Evolutionary conservation across 257 asterid species (phyloP), one percentile per base, ranked within the genome.

Genomic region (Ilex aquifolium): DNA sequence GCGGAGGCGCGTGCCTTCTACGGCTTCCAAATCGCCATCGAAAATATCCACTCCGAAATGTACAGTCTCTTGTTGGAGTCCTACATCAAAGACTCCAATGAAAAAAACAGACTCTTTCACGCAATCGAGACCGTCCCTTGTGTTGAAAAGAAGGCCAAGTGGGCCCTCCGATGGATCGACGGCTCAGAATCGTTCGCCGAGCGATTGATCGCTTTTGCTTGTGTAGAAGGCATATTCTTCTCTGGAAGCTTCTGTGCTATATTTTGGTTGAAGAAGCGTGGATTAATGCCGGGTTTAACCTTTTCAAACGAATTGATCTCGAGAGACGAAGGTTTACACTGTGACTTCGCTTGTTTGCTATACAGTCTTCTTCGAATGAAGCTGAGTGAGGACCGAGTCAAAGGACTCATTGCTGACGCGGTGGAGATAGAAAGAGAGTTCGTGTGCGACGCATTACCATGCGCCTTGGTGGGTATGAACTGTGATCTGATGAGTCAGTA

Each of bases 281-380:
- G 57, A 27, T 53, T 53, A 21, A 53, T 53, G 57, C 57, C 57
- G 57, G 57, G 57, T 15, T 53, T 53, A 10, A 53, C 57, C 5
- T 53, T 53, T 14, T 53, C 57, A 8, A 53, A 53, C 11, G 57
- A 53, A 53, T 53, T 53, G 11, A 53, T 53, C 57, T 53, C 57
- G 7, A 2, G 57, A 15, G 57, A 53, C 57, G 31, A 53, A 10
- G 57, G 57, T 7, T 8, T 53, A 7, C 31, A 53, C 30, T 53
- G 31, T 53, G 57, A 53, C 11, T 53, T 53, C 11, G 57, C 57
- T 4, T 53, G 57, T 17, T 21, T 53, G 30, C 57, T 53, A 3
- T 53, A 53, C 30, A n/a, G 13, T 14, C 10, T 46, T 7, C 13
- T 46, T 3, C 11, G 10, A 12, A 2, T 46, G 11, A 46, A 46